Evolutionary conservation across 257 asterid genomes (phyloP), one percentile per base, ranked within the genome.

Genomic region (Lantana camara): DNA sequence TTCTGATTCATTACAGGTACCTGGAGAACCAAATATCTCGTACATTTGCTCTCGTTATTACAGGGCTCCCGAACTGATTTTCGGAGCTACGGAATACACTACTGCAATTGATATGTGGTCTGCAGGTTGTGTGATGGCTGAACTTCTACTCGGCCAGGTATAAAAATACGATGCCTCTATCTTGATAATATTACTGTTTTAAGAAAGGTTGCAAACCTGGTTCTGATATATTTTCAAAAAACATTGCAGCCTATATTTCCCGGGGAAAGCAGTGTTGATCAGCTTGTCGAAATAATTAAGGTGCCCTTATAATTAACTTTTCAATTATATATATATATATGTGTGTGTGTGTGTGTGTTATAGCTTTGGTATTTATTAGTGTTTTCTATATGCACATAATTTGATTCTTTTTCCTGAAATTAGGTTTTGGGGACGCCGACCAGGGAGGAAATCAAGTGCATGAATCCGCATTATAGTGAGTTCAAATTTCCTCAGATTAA

Each of bases 41-140:
- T 91, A 91, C 75, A 91, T 91, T 16, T 91, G 98, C 76, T 91
- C 98, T 30, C 87, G 98, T 22, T 91, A 91, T 64, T 91, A 91
- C 69, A 80, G 98, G 57, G 98, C 98, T 57, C 98, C 98, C 1
- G 98, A 91, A 70, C 75, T 91, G 71, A 91, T 91, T 14, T 91
- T 91, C 63, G 98, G 96, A 52, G 98, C 98, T 50, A 80, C 95
- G 0, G 96, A 89, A 69, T 91, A 91, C 71, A 89, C 98, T 8
- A 78, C 88, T 57, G 96, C 98, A 34, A 89, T 91, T 41, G 98
- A 91, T 74, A 81, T 86, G 88, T 91, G 98, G 98, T 91, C 98
- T 13, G 89, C 72, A 51, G 98, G 98, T 72, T 91, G 98, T 66
- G 98, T 91, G 30, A 83, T 89, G 96, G 90, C 95, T 22, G 98